These are phyloP conservation scores for Corymbia maculata DNA, from an alignment of 345 rosid species.

Conservation along the genomic window DNA sequence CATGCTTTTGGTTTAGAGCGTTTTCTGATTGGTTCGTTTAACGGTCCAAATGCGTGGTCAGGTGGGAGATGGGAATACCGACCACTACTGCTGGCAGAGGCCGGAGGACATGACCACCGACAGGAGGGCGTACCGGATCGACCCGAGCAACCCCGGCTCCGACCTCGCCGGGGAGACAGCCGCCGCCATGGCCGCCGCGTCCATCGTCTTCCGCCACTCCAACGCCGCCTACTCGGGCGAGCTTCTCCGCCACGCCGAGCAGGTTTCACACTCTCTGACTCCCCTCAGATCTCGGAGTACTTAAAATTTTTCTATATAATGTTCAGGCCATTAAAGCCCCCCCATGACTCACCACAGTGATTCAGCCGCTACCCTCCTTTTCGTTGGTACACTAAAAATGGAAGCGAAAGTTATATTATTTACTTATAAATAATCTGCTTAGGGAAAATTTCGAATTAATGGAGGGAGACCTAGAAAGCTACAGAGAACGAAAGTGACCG, in stretches of 20 bases:
- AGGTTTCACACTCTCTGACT: slow-evolving; percentile 23
- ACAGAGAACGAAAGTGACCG: neutral
- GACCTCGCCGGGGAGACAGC: slow-evolving; percentile 99
- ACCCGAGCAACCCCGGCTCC: slow-evolving; percentile 92
- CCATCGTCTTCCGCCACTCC: slow-evolving; percentile 72
- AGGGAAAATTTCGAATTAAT: neutral
- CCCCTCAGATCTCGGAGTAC: neutral
- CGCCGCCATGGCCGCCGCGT: slow-evolving; percentile 98
- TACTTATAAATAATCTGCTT: neutral
- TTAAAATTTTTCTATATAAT: neutral
- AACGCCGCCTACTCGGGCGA: slow-evolving; percentile 63
- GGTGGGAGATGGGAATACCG: slow-evolving; percentile 98
- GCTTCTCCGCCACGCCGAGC: slow-evolving; percentile 78
- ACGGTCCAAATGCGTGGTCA: slow-evolving; percentile 1
- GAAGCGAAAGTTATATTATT: neutral
- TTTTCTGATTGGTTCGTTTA: neutral
- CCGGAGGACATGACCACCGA: slow-evolving; percentile 99
- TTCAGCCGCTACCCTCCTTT: neutral
- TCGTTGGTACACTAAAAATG: neutral
- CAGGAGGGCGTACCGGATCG: slow-evolving; percentile 81
- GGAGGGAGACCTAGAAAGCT: neutral
- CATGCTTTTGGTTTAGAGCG: neutral
- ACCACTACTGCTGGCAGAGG: slow-evolving; percentile 99
- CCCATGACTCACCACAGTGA: neutral
- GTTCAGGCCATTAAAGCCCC: neutral